Percentiles rank a stretch among this genome's conserved stretches.
phyloP scores from a whole-genome alignment of 306 rosid genomes.

The Malus sylvestris region DNA sequence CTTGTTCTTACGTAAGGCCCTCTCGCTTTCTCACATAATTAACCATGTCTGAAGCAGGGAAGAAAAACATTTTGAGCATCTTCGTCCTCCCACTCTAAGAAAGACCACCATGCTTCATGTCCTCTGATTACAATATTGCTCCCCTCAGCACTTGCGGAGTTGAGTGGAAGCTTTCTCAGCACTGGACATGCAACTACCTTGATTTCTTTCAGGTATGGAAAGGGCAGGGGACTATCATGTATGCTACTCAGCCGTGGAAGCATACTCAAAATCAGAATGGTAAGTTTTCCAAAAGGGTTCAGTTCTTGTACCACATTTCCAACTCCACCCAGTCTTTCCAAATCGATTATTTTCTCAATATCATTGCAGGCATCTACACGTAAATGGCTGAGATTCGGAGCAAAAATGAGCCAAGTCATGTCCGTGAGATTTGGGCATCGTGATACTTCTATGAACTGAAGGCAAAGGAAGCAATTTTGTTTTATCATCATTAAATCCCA shows the following conservation, averaged over 20 bases:
- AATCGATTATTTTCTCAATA: background rate
- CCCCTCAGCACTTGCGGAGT: background rate
- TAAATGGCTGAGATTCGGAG: background rate
- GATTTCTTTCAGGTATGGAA: constrained; percentile 1
- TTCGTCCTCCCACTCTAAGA: constrained; percentile 12
- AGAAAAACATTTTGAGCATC: background rate
- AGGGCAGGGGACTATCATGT: background rate
- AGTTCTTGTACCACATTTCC: background rate
- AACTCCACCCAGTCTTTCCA: background rate
- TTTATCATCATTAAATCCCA: background rate
- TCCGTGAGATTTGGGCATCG: background rate
- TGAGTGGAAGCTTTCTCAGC: constrained; percentile 5
- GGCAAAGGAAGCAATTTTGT: background rate
- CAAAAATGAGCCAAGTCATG: background rate
- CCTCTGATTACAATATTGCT: background rate
- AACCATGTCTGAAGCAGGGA: background rate
- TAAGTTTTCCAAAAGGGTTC: constrained; percentile 1
- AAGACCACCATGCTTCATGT: constrained; percentile 1
- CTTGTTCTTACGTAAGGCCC: too few species aligned
- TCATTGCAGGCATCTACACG: background rate
- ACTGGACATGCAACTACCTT: background rate
- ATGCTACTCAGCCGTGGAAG: background rate
- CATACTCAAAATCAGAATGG: background rate
- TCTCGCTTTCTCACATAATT: too few species aligned
- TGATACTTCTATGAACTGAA: background rate